A percentile compares a stretch with the other conserved stretches of the same genome.
phyloP scores from a whole-genome alignment of 2,329 filamentous ascomycete species.

The Magnaporthales sp. region DNA sequence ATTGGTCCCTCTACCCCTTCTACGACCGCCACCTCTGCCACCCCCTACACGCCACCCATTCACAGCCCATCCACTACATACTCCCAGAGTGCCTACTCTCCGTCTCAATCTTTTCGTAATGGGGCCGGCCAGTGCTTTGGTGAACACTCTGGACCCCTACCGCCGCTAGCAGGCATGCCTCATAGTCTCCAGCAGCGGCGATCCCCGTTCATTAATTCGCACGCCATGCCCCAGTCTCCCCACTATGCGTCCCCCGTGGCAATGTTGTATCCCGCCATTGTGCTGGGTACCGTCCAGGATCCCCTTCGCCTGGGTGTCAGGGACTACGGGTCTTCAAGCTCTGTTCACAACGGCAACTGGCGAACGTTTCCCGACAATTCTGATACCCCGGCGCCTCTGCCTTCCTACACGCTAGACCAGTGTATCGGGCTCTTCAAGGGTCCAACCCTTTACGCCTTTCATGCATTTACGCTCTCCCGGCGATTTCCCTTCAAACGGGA shows the following conservation, averaged over 20 bases:
- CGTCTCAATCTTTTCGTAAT: not conserved
- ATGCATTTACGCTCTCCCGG: not conserved
- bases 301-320: not conserved
- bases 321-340: not conserved
- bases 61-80: not conserved
- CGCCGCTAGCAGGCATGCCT: not conserved
- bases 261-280: not conserved
- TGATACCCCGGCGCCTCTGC: not conserved
- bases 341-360: not conserved
- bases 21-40: not conserved
- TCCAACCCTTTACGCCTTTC: not conserved
- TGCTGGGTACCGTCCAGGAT: not conserved
- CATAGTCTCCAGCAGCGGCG: not conserved
- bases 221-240: not conserved
- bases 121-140: not conserved
- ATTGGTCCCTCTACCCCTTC: not conserved
- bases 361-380: not conserved
- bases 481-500: not conserved
- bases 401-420: not conserved
- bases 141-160: not conserved
- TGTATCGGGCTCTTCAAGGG: not conserved
- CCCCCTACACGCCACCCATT: not conserved
- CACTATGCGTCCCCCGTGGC: not conserved
- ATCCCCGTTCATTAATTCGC: not conserved
- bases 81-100: not conserved